phyloP scores from a whole-genome alignment of 1,284 basidiomycete genomes.

The Ceratorhiza oryzae-sativae region DNA sequence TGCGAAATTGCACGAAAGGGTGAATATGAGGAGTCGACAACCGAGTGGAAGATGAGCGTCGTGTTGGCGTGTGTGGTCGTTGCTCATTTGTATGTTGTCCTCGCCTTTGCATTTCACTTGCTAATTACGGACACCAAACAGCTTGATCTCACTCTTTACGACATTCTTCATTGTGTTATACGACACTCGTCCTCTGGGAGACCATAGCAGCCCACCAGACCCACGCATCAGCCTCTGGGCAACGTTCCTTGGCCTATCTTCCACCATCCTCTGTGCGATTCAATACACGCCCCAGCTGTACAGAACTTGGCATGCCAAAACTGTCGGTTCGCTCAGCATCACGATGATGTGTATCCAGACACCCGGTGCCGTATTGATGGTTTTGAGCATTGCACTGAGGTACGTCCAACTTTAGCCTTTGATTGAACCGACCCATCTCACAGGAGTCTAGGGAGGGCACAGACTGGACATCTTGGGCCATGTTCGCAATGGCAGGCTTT shows the following conservation, averaged over 20 bases:
- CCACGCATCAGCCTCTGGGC: slow-evolving; percentile 71
- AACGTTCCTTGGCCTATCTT: slow-evolving; percentile 85
- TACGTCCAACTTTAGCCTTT: slow-evolving; percentile 80
- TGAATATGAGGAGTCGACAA: slow-evolving; percentile 62
- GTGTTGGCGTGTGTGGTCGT: slow-evolving; percentile 74
- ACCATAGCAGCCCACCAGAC: slow-evolving; percentile 47
- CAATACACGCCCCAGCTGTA: slow-evolving; percentile 91
- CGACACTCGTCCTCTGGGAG: slow-evolving; percentile 46
- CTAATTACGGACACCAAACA: slow-evolving; percentile 49
- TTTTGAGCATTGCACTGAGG: slow-evolving; percentile 81
- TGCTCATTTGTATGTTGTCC: slow-evolving; percentile 73
- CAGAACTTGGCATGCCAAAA: slow-evolving; percentile 77
- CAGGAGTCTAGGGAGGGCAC: slow-evolving; percentile 44
- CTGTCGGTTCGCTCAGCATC: slow-evolving; percentile 92
- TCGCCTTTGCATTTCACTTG: slow-evolving; percentile 41
- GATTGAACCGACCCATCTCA: slow-evolving; percentile 10
- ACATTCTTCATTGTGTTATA: slow-evolving; percentile 65
- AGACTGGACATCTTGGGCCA: slow-evolving; percentile 63
- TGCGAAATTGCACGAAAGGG: slow-evolving; percentile 55
- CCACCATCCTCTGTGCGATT: slow-evolving; percentile 75
- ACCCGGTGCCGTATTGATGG: slow-evolving; percentile 90
- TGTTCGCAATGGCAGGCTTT: slow-evolving; percentile 83
- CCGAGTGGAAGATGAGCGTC: slow-evolving; percentile 78
- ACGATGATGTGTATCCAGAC: slow-evolving; percentile 96
- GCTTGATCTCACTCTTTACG: slow-evolving; percentile 60